A percentile compares a stretch with the other conserved stretches of the same genome.
phyloP scores from a whole-genome alignment of 2,329 filamentous ascomycete genomes.

The Sporothrix schenckii region DNA sequence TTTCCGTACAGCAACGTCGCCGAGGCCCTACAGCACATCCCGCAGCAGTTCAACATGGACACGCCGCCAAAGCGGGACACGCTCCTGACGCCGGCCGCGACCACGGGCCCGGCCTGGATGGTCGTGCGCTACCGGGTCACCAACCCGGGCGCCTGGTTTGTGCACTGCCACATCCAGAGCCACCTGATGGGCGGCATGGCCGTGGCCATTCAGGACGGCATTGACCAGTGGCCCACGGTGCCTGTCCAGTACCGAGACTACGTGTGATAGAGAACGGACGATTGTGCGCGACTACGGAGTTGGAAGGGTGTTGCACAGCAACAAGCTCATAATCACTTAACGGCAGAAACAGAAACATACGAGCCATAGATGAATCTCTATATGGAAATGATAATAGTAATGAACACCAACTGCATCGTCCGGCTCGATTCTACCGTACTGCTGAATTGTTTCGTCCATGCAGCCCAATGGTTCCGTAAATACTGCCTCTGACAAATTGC shows the following conservation, averaged over 20 bases:
- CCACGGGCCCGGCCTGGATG: slow-evolving; percentile 48
- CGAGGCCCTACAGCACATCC: slow-evolving; percentile 53
- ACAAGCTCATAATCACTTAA: too few species aligned
- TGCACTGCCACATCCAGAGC: slow-evolving; percentile 61
- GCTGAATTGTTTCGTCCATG: too few species aligned
- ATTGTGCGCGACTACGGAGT: too few species aligned
- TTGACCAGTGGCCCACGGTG: slow-evolving; percentile 49
- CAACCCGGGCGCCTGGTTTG: slow-evolving; percentile 57
- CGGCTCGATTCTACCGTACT: too few species aligned
- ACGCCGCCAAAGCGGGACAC: slow-evolving; percentile 59
- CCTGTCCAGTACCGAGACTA: slow-evolving; percentile 38
- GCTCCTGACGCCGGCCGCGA: slow-evolving; percentile 46
- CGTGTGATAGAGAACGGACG: not conserved
- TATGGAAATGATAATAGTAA: too few species aligned
- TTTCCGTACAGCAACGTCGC: slow-evolving; percentile 59
- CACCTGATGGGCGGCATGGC: slow-evolving; percentile 60
- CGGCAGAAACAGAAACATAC: too few species aligned
- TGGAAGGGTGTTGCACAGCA: too few species aligned
- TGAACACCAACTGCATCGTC: too few species aligned
- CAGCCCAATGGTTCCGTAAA: too few species aligned
- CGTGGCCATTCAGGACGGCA: slow-evolving; percentile 54
- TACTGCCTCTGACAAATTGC: too few species aligned
- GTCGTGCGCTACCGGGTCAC: slow-evolving; percentile 56
- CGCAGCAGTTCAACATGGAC: slow-evolving; percentile 59
- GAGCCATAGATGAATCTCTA: too few species aligned